These are phyloP conservation scores for Neonectria coccinea DNA, from an alignment of 2,329 filamentous ascomycete species.

Conservation along the genomic window DNA sequence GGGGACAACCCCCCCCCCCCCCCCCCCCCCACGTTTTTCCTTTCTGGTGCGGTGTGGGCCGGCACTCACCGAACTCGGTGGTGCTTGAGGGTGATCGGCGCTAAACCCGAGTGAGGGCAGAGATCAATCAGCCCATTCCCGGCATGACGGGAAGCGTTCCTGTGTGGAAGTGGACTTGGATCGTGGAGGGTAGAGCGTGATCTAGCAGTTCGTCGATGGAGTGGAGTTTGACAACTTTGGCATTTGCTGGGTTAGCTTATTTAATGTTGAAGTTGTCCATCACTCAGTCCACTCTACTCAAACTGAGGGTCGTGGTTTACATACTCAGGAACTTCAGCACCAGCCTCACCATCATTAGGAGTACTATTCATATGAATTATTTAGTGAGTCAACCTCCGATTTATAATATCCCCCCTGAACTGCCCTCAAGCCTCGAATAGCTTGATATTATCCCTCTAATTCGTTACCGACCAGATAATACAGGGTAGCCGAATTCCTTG, in stretches of 20 bases:
- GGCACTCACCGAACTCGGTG: neutral
- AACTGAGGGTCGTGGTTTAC: neutral
- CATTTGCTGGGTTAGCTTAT: neutral
- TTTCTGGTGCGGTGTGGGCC: neutral
- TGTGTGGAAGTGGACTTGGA: neutral
- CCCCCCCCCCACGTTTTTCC: neutral
- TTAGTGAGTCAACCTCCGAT: neutral
- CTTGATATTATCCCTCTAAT: neutral
- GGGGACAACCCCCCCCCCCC: no score
- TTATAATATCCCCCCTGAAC: neutral
- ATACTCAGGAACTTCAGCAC: neutral
- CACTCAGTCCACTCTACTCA: neutral
- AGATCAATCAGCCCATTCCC: neutral
- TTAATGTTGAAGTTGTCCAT: neutral
- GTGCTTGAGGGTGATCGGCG: neutral
- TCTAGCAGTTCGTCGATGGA: neutral
- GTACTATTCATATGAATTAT: neutral
- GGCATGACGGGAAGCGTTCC: constrained; percentile 5
- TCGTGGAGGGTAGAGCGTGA: neutral
- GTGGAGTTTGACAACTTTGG: neutral
- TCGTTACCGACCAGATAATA: neutral
- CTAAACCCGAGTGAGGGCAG: neutral
- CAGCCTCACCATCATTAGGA: neutral
- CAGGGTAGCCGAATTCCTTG: neutral
- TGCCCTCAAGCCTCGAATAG: neutral